Percentiles rank a stretch among this genome's conserved stretches.
Evolutionary conservation across 1,284 basidiomycete species (phyloP).

Genomic region (Entoloma clypeatum): DNA sequence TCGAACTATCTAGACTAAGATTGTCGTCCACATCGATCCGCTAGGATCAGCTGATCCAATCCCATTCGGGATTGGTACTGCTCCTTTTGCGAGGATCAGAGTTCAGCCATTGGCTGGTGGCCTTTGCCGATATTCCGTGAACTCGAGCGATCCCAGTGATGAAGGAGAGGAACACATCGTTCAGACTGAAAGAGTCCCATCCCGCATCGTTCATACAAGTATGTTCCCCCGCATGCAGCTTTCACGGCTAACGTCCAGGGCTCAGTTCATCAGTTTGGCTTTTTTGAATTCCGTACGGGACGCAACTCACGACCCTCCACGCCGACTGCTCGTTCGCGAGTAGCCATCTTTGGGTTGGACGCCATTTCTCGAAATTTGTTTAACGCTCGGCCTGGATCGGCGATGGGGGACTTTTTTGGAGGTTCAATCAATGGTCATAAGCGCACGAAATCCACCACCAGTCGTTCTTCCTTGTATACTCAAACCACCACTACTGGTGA

Average conservation of each 20-base stretch:
- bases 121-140: slow-evolving; percentile 72
- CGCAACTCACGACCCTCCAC: slow-evolving; percentile 76
- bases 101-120: slow-evolving; percentile 81
- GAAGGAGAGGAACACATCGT: slow-evolving; percentile 79
- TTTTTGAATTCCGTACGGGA: slow-evolving; percentile 80
- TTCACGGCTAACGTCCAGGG: slow-evolving; percentile 7
- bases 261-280: slow-evolving; percentile 79
- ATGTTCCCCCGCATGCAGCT: slow-evolving; percentile 26
- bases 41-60: slow-evolving; percentile 70
- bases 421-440: slow-evolving; percentile 62
- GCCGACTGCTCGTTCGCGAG: slow-evolving; percentile 74
- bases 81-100: slow-evolving; percentile 71
- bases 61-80: slow-evolving; percentile 62
- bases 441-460: slow-evolving; percentile 61
- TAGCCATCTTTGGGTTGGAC: slow-evolving; percentile 80
- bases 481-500: slow-evolving; percentile 60
- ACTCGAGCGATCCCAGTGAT: slow-evolving; percentile 67
- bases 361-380: slow-evolving; percentile 79
- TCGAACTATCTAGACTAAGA: slow-evolving; percentile 64
- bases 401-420: slow-evolving; percentile 66
- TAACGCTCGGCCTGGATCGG: slow-evolving; percentile 53
- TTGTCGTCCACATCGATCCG: slow-evolving; percentile 80
- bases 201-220: slow-evolving; percentile 79
- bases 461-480: slow-evolving; percentile 68
- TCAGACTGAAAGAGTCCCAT: slow-evolving; percentile 69